These are phyloP conservation scores for Colletotrichum somersetense DNA, from an alignment of 2,329 filamentous ascomycete genomes.

Conservation along the genomic window DNA sequence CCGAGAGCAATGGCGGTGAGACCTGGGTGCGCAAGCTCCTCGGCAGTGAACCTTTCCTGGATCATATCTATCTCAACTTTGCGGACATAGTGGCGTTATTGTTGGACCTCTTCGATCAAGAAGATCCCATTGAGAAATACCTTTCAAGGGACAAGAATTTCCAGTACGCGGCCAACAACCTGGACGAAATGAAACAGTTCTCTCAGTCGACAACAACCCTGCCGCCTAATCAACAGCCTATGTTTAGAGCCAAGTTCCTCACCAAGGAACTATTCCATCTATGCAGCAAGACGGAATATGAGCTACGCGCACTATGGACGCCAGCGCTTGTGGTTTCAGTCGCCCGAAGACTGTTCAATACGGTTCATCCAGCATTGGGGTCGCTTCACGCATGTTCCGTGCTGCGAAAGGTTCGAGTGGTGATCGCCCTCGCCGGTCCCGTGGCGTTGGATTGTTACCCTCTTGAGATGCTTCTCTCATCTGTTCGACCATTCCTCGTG, in stretches of 20 bases:
- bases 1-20: slow-evolving; percentile 69
- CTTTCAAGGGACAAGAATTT: slow-evolving; percentile 72
- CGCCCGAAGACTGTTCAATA: slow-evolving; percentile 82
- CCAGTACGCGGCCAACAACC: slow-evolving; percentile 70
- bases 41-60: slow-evolving; percentile 73
- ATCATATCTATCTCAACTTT: slow-evolving; percentile 77
- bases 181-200: slow-evolving; percentile 77
- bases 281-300: slow-evolving; percentile 78
- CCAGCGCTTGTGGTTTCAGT: slow-evolving; percentile 80
- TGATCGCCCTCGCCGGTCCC: slow-evolving; percentile 82
- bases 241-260: slow-evolving; percentile 84
- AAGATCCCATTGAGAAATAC: slow-evolving; percentile 77
- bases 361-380: slow-evolving; percentile 85
- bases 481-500: slow-evolving; percentile 81
- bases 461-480: slow-evolving; percentile 89
- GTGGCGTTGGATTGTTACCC: slow-evolving; percentile 84
- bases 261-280: slow-evolving; percentile 81
- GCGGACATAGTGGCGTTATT: slow-evolving; percentile 82
- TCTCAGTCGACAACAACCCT: slow-evolving; percentile 75
- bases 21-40: slow-evolving; percentile 76
- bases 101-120: slow-evolving; percentile 82
- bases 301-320: slow-evolving; percentile 78
- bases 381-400: slow-evolving; percentile 89
- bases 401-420: slow-evolving; percentile 84
- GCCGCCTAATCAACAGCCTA: slow-evolving; percentile 86